phyloP scores from a whole-genome alignment of 495 filamentous ascomycete species.

The Penicillium bialowiezense region DNA sequence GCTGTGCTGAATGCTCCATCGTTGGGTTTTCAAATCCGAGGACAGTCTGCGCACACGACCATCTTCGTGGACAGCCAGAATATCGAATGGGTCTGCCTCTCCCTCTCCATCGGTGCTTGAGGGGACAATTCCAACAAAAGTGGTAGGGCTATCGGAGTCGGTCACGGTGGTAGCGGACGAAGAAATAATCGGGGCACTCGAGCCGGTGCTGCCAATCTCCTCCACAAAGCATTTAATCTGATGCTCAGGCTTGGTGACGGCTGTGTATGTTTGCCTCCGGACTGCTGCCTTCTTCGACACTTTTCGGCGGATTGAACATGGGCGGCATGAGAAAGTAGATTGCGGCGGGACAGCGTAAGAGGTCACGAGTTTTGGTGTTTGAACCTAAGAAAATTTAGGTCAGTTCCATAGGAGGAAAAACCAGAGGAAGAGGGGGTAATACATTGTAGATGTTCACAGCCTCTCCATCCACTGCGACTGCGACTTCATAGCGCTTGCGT shows the following conservation, averaged over 20 bases:
- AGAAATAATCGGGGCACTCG: constrained; percentile 36
- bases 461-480: constrained; percentile 84
- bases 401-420: not conserved
- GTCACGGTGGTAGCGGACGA: constrained; percentile 39
- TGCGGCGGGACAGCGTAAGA: constrained; percentile 85
- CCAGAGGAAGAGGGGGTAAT: constrained; percentile 15
- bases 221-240: constrained; percentile 54
- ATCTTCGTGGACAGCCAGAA: constrained; percentile 48
- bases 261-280: constrained; percentile 69
- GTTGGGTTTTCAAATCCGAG: constrained; percentile 38
- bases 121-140: constrained; percentile 41
- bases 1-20: constrained; percentile 42
- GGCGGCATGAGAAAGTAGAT: constrained; percentile 71
- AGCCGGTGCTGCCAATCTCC: constrained; percentile 39
- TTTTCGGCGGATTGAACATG: constrained; percentile 70
- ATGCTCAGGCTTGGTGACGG: constrained; percentile 38
- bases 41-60: constrained; percentile 41
- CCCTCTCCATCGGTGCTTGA: constrained; percentile 19
- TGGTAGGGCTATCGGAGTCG: constrained; percentile 40
- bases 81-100: constrained; percentile 33
- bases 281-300: constrained; percentile 47
- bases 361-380: constrained; percentile 73
- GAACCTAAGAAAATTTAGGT: constrained; percentile 51
- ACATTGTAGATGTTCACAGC: constrained; percentile 93
- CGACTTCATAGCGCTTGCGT: constrained; percentile 82